Percentiles rank a stretch among this genome's conserved stretches.
Evolutionary conservation across 1,284 basidiomycete species (phyloP).

Genomic region (Sanghuangporus sanghuang): DNA sequence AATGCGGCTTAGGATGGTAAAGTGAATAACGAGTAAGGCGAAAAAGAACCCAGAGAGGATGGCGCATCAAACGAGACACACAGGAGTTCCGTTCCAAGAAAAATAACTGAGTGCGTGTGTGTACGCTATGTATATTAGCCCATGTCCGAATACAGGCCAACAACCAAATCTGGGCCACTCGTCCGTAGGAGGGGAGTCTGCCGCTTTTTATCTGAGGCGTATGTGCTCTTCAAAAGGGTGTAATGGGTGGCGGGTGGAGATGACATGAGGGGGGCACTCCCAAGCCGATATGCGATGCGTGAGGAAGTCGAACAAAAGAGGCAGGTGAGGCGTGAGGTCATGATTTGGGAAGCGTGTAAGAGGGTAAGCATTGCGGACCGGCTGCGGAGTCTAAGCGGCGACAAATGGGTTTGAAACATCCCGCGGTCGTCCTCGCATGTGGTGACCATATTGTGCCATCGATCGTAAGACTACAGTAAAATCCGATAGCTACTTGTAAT

Average conservation of each 20-base stretch:
- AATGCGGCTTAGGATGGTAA: background rate
- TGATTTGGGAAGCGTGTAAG: background rate
- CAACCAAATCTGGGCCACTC: background rate
- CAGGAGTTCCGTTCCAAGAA: background rate
- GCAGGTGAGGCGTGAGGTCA: background rate
- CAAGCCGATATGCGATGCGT: background rate
- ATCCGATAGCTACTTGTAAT: background rate
- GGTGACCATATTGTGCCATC: background rate
- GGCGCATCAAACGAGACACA: background rate
- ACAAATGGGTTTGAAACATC: background rate
- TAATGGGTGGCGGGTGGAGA: background rate
- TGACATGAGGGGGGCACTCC: background rate
- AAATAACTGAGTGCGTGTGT: background rate
- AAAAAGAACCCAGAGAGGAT: background rate
- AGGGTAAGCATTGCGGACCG: slow-evolving; percentile 2
- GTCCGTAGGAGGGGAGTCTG: background rate
- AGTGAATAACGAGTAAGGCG: background rate
- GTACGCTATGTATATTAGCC: background rate
- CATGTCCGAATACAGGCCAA: background rate
- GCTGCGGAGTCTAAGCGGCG: slow-evolving; percentile 5
- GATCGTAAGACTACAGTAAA: background rate
- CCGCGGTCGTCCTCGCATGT: background rate
- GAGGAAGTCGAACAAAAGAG: slow-evolving; percentile 1
- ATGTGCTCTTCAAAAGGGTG: background rate
- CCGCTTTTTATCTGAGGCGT: background rate